These are phyloP conservation scores for Magnolia sinica DNA, from an alignment of 164 flowering plant species.

Conservation along the genomic window DNA sequence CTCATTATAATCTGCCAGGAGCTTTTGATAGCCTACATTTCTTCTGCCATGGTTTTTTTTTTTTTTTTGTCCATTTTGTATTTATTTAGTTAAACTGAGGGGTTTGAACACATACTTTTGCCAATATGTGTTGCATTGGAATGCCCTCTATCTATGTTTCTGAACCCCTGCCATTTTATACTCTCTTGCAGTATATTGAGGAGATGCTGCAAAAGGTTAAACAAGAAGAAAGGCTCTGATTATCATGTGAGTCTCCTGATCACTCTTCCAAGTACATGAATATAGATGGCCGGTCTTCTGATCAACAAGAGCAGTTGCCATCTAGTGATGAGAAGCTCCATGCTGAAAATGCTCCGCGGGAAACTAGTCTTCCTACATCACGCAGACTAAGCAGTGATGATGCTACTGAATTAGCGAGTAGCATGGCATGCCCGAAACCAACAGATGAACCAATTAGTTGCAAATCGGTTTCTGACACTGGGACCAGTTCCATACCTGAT, in stretches of 20 bases:
- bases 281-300: constrained; percentile 25
- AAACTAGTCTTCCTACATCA: constrained; percentile 23
- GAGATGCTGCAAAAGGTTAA: constrained; percentile 51
- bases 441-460: constrained; percentile 24
- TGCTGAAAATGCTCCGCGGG: constrained; percentile 39
- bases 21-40: too few relatives aligned
- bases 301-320: constrained; percentile 26
- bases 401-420: constrained; percentile 19
- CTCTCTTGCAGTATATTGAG: constrained; percentile 33
- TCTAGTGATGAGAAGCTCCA: constrained; percentile 33
- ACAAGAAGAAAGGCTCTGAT: constrained; percentile 36
- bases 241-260: constrained; percentile 35
- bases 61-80: too few relatives aligned
- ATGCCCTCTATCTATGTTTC: not conserved
- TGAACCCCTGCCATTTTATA: constrained; percentile 7
- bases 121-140: not conserved
- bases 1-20: too few relatives aligned
- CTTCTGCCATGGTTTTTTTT: too few relatives aligned
- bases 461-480: constrained; percentile 32
- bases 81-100: not conserved
- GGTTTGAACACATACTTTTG: not conserved
- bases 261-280: constrained; percentile 29
- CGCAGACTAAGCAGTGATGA: constrained; percentile 18
- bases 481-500: constrained; percentile 44
- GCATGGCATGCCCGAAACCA: constrained; percentile 30